Percentiles rank a stretch among this genome's conserved stretches.
Conservation (phyloP, 78 protist species). For the Bigelowiella natans region DNA sequence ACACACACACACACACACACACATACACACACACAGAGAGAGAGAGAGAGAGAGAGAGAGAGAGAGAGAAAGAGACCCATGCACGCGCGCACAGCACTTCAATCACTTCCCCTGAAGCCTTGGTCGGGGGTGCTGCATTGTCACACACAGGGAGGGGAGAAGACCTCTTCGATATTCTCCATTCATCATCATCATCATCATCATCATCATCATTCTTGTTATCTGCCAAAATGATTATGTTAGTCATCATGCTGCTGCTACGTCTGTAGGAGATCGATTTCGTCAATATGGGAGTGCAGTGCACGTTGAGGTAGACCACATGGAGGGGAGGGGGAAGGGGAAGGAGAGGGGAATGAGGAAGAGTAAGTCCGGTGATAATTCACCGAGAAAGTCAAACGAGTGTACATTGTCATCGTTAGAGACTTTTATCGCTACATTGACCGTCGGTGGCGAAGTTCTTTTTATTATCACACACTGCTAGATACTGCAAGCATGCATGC, state of each 20-base stretch:
- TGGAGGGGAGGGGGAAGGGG: not conserved
- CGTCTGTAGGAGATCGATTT: not conserved
- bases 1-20: too few relatives aligned
- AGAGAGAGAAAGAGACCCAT: too few relatives aligned
- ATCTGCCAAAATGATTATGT: not conserved
- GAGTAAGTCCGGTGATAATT: not conserved
- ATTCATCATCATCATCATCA: not conserved
- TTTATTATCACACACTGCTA: not conserved
- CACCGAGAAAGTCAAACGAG: not conserved
- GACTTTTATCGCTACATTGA: not conserved
- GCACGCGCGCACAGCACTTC: too few relatives aligned
- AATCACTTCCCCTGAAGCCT: too few relatives aligned
- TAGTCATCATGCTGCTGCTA: not conserved
- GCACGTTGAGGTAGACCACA: not conserved
- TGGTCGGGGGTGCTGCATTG: too few relatives aligned
- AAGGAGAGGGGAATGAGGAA: not conserved
- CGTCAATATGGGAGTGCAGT: not conserved
- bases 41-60: too few relatives aligned
- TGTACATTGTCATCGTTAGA: not conserved
- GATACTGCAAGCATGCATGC: too few relatives aligned
- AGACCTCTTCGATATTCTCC: too few relatives aligned
- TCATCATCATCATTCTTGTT: not conserved
- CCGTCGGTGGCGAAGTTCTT: not conserved
- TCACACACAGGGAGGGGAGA: too few relatives aligned
- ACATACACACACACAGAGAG: too few relatives aligned